phyloP scores from a whole-genome alignment of 768 basidiomycete genomes.

The Trametes punicea region DNA sequence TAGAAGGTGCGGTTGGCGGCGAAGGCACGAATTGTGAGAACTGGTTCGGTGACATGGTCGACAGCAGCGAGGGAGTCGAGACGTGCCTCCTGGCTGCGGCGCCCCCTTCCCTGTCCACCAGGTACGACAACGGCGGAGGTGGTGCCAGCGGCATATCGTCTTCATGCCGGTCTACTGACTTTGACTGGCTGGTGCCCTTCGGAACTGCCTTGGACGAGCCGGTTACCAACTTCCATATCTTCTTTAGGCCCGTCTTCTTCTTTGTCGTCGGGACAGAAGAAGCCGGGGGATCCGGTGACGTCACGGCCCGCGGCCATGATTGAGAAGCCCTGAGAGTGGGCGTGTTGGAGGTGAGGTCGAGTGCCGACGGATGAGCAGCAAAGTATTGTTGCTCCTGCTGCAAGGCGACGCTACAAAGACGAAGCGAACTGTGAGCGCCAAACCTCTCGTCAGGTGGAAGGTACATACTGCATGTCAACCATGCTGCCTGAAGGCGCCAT shows the following conservation, averaged over 20 bases:
- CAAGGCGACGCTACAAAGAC: constrained; percentile 60
- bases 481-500: constrained; percentile 84
- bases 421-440: constrained; percentile 9
- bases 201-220: constrained; percentile 46
- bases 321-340: constrained; percentile 28
- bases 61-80: constrained; percentile 68
- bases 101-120: constrained; percentile 58
- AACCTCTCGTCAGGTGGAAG: neutral
- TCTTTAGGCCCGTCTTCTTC: constrained; percentile 74
- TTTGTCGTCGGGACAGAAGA: constrained; percentile 35
- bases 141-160: constrained; percentile 81
- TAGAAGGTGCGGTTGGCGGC: constrained; percentile 73
- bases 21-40: constrained; percentile 62
- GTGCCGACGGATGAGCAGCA: constrained; percentile 19
- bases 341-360: constrained; percentile 29
- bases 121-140: constrained; percentile 87
- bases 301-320: constrained; percentile 22
- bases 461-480: constrained; percentile 87
- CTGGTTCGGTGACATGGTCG: constrained; percentile 53
- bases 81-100: constrained; percentile 50
- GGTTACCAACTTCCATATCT: constrained; percentile 79
- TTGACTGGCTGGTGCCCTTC: constrained; percentile 34
- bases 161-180: constrained; percentile 46
- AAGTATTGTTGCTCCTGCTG: constrained; percentile 53
- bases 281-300: constrained; percentile 11